These are phyloP conservation scores for Furcasterigmium sp. DNA, from an alignment of 2,329 filamentous ascomycete genomes.

Conservation along the genomic window DNA sequence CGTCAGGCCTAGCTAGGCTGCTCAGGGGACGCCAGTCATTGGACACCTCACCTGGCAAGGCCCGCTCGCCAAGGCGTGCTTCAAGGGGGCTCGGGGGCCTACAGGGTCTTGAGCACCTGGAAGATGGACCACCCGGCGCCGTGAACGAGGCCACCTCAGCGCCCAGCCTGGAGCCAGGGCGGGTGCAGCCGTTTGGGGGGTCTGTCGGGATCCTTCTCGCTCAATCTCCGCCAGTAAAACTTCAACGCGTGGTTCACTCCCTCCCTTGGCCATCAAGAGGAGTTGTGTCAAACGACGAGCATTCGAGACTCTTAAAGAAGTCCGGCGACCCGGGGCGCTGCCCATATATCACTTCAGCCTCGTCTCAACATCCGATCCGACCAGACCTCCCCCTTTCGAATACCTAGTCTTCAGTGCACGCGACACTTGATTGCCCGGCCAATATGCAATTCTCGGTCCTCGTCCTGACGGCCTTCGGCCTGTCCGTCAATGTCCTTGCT, in stretches of 20 bases:
- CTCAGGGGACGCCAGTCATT: no score
- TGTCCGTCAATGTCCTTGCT: slow-evolving; percentile 8
- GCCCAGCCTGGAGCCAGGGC: no score
- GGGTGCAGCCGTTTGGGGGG: background rate
- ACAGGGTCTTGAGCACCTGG: background rate
- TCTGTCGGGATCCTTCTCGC: background rate
- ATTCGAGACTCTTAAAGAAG: background rate
- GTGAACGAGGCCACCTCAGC: no score
- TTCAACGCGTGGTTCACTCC: background rate
- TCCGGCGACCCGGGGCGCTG: no score
- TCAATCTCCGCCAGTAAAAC: slow-evolving; percentile 1
- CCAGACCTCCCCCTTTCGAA: no score
- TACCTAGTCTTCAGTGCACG: no score
- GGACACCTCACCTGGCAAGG: no score
- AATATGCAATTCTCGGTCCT: slow-evolving; percentile 6
- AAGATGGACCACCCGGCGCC: background rate
- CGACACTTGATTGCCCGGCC: no score
- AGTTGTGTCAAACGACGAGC: background rate
- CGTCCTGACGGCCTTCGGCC: slow-evolving; percentile 6
- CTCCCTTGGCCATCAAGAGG: background rate
- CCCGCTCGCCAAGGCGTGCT: background rate
- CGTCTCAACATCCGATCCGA: no score
- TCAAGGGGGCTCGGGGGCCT: background rate
- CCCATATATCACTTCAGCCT: background rate
- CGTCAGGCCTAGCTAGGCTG: no score